Evolutionary conservation across 116 monocot species (phyloP).

Genomic region (Cymodocea nodosa): DNA sequence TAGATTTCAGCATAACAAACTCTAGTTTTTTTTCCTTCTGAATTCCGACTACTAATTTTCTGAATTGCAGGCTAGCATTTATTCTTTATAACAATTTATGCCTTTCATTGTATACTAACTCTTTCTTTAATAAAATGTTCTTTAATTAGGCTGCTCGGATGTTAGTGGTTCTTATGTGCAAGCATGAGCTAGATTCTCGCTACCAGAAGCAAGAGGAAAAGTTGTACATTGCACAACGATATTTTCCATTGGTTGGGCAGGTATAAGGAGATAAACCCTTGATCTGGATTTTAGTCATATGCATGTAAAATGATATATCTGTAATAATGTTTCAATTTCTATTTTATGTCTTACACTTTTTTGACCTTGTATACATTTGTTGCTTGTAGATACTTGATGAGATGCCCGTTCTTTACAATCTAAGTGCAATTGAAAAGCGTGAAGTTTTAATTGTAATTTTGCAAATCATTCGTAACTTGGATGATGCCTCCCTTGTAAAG

Average conservation of each 20-base stretch:
- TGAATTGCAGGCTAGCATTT: neutral
- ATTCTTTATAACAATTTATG: neutral
- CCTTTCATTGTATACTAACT: no score
- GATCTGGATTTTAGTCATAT: neutral
- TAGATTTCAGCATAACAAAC: no score
- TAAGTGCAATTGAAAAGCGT: slow-evolving; percentile 90
- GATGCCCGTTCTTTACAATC: slow-evolving; percentile 97
- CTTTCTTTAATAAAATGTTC: no score
- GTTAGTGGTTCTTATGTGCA: slow-evolving; percentile 91
- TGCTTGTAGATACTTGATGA: slow-evolving; percentile 83
- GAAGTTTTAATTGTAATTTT: slow-evolving; percentile 84
- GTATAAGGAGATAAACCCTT: slow-evolving; percentile 11
- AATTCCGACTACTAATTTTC: neutral
- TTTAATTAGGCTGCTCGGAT: slow-evolving; percentile 81
- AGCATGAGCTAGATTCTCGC: slow-evolving; percentile 94
- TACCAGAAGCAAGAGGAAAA: slow-evolving; percentile 97
- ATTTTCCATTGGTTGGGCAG: slow-evolving; percentile 96
- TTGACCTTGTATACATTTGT: neutral
- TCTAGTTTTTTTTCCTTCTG: no score
- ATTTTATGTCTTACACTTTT: no score
- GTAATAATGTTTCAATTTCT: no score
- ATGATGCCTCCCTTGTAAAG: slow-evolving; percentile 88
- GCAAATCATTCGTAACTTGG: slow-evolving; percentile 92
- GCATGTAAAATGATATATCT: no score
- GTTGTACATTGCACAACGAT: slow-evolving; percentile 93